Evolutionary conservation across 352 stramenopile genomes (phyloP).

Genomic region (Phytophthora idaei): DNA sequence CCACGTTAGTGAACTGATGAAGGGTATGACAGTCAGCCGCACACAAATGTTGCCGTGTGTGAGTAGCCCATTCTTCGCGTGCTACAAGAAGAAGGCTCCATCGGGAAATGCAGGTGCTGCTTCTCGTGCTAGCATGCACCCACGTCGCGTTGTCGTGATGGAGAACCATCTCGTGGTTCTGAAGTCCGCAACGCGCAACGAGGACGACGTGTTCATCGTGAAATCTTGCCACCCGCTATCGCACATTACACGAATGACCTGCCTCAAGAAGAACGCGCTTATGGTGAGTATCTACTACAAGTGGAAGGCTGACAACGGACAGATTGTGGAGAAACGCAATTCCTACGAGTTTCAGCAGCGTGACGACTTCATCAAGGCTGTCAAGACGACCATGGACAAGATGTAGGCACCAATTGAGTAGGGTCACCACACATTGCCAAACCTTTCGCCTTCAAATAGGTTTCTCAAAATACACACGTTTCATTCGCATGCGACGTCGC

Average conservation of each 20-base stretch:
- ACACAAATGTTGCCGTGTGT: constrained; percentile 73
- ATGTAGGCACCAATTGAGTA: constrained; percentile 38
- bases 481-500: constrained; percentile 28
- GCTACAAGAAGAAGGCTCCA: constrained; percentile 84
- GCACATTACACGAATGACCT: constrained; percentile 85
- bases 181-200: constrained; percentile 63
- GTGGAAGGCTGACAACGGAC: constrained; percentile 50
- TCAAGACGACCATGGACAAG: constrained; percentile 84
- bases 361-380: constrained; percentile 86
- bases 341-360: constrained; percentile 87
- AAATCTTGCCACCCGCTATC: constrained; percentile 78
- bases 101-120: constrained; percentile 5
- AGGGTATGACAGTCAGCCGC: constrained; percentile 74
- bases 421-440: not conserved
- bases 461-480: constrained; percentile 37
- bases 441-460: constrained; percentile 26
- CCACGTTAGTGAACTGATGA: constrained; percentile 51
- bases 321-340: constrained; percentile 70
- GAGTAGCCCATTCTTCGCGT: constrained; percentile 80
- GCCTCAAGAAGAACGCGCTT: constrained; percentile 88
- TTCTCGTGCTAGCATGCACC: constrained; percentile 52
- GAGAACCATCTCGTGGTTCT: constrained; percentile 83
- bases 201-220: constrained; percentile 78
- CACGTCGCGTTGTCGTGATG: constrained; percentile 64
- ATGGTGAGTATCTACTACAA: constrained; percentile 91